These are phyloP conservation scores for Trichoderma arundinaceum DNA, from an alignment of 2,329 filamentous ascomycete species.

Conservation along the genomic window DNA sequence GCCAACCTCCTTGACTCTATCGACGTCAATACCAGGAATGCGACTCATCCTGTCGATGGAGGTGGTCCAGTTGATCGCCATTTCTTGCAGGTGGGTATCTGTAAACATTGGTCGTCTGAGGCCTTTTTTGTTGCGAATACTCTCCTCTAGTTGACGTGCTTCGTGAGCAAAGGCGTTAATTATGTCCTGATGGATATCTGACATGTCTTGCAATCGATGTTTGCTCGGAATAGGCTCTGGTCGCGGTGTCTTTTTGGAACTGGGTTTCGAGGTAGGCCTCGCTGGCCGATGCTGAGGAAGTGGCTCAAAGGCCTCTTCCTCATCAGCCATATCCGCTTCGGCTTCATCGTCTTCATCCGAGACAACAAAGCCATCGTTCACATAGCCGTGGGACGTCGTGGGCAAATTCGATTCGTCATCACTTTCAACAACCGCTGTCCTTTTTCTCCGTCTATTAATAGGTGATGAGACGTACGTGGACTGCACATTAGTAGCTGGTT, in stretches of 20 bases:
- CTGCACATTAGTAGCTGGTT: slow-evolving; percentile 48
- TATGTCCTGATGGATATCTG: slow-evolving; percentile 65
- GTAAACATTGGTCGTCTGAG: slow-evolving; percentile 68
- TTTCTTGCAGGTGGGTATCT: slow-evolving; percentile 71
- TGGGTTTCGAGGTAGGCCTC: slow-evolving; percentile 38
- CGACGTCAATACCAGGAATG: slow-evolving; percentile 66
- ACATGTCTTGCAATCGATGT: slow-evolving; percentile 58
- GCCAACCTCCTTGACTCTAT: slow-evolving; percentile 68
- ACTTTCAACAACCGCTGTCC: slow-evolving; percentile 34
- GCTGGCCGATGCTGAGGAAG: slow-evolving; percentile 48
- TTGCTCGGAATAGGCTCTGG: slow-evolving; percentile 61
- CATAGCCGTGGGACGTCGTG: slow-evolving; percentile 55
- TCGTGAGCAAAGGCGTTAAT: slow-evolving; percentile 69
- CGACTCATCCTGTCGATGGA: slow-evolving; percentile 64
- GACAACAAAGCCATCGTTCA: slow-evolving; percentile 57
- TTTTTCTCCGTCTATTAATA: slow-evolving; percentile 45
- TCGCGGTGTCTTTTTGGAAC: slow-evolving; percentile 50
- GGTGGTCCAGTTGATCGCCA: slow-evolving; percentile 72
- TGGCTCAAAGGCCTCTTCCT: slow-evolving; percentile 56
- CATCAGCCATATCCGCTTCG: slow-evolving; percentile 42
- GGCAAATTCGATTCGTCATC: slow-evolving; percentile 46
- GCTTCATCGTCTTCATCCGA: slow-evolving; percentile 49
- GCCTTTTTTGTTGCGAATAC: slow-evolving; percentile 63
- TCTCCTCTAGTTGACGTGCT: slow-evolving; percentile 65
- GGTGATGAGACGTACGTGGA: slow-evolving; percentile 61